These are phyloP conservation scores for Neurospora sp. DNA, from an alignment of 2,329 filamentous ascomycete genomes.

Conservation along the genomic window DNA sequence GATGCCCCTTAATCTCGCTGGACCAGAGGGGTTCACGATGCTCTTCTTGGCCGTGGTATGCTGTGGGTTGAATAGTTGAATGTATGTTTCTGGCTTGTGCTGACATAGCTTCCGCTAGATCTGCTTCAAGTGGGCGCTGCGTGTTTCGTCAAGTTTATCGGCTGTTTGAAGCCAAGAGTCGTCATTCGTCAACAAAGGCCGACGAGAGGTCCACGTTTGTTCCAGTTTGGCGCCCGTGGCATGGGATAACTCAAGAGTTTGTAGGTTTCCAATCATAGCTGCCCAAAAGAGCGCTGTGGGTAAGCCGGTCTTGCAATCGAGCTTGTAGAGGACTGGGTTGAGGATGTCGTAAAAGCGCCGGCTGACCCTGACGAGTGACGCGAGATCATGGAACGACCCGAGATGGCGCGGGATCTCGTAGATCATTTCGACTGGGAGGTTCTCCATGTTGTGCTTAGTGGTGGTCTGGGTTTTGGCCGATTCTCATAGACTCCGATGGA, in stretches of 20 bases:
- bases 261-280: conserved; percentile 2
- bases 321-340: conserved; percentile 8
- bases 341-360: conserved; percentile 1
- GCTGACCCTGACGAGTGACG: neutral
- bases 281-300: conserved; percentile 8
- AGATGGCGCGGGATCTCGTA: conserved; percentile 3
- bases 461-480: too few relatives aligned
- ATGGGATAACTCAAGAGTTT: neutral
- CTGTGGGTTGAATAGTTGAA: too few relatives aligned
- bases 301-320: neutral
- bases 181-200: too few relatives aligned
- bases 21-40: too few relatives aligned
- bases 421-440: neutral
- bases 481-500: too few relatives aligned
- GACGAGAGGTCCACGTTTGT: neutral
- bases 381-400: neutral
- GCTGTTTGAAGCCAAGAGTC: too few relatives aligned
- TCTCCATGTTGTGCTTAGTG: neutral
- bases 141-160: too few relatives aligned
- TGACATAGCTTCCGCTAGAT: too few relatives aligned
- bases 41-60: too few relatives aligned
- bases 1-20: too few relatives aligned
- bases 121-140: too few relatives aligned
- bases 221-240: neutral
- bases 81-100: too few relatives aligned